Evolutionary conservation across 495 filamentous ascomycete species (phyloP), one percentile per base, ranked within the genome.

Genomic region (Collariella sp.): DNA sequence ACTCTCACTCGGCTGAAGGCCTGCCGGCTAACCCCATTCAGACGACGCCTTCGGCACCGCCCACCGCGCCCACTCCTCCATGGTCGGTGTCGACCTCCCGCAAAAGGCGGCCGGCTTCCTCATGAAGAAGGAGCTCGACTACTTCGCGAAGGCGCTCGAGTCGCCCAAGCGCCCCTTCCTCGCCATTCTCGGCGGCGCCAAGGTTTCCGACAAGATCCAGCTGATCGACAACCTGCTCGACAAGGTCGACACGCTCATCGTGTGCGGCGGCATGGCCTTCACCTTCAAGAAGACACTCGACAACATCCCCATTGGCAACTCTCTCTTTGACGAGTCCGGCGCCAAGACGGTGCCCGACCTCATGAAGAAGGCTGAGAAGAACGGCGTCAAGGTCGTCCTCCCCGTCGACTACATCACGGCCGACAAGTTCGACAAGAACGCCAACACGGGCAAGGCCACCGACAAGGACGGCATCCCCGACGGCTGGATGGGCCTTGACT

Each of bases 91-190:
- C 46, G 83, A 96, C 55, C 85, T 97, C 20, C 90, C 93, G 47
- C 88, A 96, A 70, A 96, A 91, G 77, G 93, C 93, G 6, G 86
- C 91, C 49, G 93, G 93, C 46, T 97, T 96, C 83, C 84, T 99
- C 62, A 87, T 99, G 76, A 99, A 99, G 86, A 99, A 97, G 79
- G 93, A 99, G 72, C 88, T 99, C 44, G 91, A 97, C 66, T 99
- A 97, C 83, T 99, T 99, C 70, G 93, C 93, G 52, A 81, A 95
- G 78, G 93, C 91, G 31, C 87, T 99, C 33, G 93, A 99, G 77
- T 81, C 79, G 61, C 93, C 93, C 35, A 77, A 91, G 76, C 83
- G 90, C 23, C 94, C 94, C 54, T 99, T 99, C 86, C 87, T 99
- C 16, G 94, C 93, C 69, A 97, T 99, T 69, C 85, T 99, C 5